Evolutionary conservation across 1,139 yeast species (phyloP).

Genomic region (Scheffersomyces insectosa): DNA sequence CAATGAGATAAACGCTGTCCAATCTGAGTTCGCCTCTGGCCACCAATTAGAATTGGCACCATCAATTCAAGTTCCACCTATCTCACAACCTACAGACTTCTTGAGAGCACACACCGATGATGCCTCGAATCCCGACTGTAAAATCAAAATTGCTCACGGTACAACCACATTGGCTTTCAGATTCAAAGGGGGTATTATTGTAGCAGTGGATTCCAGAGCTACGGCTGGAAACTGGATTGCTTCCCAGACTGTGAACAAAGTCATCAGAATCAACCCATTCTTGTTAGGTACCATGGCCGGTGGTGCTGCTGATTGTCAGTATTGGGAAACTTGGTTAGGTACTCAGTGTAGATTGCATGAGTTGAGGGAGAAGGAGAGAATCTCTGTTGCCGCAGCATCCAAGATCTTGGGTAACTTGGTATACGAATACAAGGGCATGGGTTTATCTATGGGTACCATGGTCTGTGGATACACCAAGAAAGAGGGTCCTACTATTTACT

Average conservation of each 20-base stretch:
- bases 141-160: slow-evolving; percentile 96
- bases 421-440: slow-evolving; percentile 94
- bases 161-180: slow-evolving; percentile 96
- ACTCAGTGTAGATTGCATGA: slow-evolving; percentile 95
- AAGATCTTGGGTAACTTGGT: slow-evolving; percentile 90
- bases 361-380: slow-evolving; percentile 89
- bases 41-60: slow-evolving; percentile 55
- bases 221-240: slow-evolving; percentile 99
- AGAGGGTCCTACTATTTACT: slow-evolving; percentile 93
- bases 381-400: slow-evolving; percentile 95
- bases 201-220: slow-evolving; percentile 97
- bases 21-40: slow-evolving; percentile 20
- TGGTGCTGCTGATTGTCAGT: slow-evolving; percentile 99
- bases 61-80: slow-evolving; percentile 73
- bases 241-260: slow-evolving; percentile 96
- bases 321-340: slow-evolving; percentile 99
- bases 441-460: slow-evolving; percentile 99
- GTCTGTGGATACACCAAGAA: slow-evolving; percentile 94
- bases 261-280: slow-evolving; percentile 93
- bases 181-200: slow-evolving; percentile 93
- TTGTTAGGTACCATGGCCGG: slow-evolving; percentile 99
- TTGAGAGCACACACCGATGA: slow-evolving; percentile 98
- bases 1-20: slow-evolving; percentile 32
- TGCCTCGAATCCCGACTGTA: slow-evolving; percentile 86
- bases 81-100: slow-evolving; percentile 89